phyloP scores from a whole-genome alignment of 106 monocot genomes.

The Platanthera zijinensis region DNA sequence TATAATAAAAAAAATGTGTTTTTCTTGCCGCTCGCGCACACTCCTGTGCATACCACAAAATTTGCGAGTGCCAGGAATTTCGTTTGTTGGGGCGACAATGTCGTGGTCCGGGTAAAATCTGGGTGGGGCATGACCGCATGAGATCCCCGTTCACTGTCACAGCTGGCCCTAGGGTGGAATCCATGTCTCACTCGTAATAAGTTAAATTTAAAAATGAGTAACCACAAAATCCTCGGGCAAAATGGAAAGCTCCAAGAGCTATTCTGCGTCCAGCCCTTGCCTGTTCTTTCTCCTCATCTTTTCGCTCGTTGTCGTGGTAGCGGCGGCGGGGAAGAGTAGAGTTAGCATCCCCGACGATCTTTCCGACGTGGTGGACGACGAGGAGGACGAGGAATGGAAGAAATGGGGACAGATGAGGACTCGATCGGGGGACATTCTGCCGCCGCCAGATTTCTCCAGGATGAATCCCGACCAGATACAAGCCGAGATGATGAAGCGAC shows the following conservation, averaged over 20 bases:
- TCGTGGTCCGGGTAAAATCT: too few relatives aligned
- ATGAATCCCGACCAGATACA: conserved; percentile 57
- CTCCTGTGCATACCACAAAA: too few relatives aligned
- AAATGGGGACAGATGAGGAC: conserved; percentile 62
- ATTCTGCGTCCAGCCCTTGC: neutral
- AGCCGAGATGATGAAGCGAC: conserved; percentile 65
- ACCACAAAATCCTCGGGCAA: neutral
- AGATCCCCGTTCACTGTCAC: too few relatives aligned
- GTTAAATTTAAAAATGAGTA: too few relatives aligned
- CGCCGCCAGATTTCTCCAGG: conserved; percentile 46
- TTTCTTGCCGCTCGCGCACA: too few relatives aligned
- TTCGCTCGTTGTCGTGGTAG: neutral
- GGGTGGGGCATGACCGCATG: too few relatives aligned
- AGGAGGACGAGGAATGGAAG: conserved; percentile 85
- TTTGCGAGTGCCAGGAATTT: too few relatives aligned
- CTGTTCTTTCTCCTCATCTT: conserved; percentile 11
- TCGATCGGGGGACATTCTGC: neutral
- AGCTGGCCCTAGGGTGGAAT: too few relatives aligned
- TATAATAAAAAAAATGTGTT: too few relatives aligned
- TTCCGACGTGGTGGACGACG: conserved; percentile 75
- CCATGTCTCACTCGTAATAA: too few relatives aligned
- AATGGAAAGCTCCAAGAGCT: neutral
- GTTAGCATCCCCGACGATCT: conserved; percentile 83
- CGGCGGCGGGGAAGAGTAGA: conserved; percentile 26
- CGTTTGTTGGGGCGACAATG: too few relatives aligned